Evolutionary conservation across 257 asterid genomes (phyloP).

Genomic region (Prunella vulgaris): DNA sequence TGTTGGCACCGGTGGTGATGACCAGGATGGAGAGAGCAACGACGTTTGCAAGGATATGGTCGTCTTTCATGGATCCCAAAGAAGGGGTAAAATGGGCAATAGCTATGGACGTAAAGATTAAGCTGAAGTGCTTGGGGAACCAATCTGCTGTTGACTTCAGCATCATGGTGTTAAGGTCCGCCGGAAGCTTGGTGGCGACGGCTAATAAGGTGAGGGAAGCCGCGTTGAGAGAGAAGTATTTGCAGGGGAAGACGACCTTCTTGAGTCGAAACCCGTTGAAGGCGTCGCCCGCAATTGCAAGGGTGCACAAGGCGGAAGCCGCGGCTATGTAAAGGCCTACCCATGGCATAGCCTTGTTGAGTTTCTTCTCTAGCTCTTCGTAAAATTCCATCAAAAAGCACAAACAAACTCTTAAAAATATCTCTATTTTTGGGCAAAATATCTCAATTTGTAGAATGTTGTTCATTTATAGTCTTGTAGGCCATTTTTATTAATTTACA

Average conservation of each 20-base stretch:
- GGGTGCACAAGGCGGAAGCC: not conserved
- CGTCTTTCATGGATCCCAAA: not conserved
- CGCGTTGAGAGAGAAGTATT: not conserved
- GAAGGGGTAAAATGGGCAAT: not conserved
- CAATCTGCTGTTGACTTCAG: not conserved
- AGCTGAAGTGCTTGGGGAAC: not conserved
- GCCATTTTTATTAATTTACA: no score
- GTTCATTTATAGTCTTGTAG: no score
- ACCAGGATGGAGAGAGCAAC: conserved; percentile 11
- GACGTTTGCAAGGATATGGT: not conserved
- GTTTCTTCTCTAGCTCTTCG: not conserved
- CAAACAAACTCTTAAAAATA: no score
- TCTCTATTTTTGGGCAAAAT: no score
- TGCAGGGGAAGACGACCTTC: not conserved
- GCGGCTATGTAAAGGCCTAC: not conserved
- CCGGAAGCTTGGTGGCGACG: not conserved
- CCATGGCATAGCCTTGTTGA: not conserved
- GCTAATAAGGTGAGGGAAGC: not conserved
- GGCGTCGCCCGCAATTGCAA: not conserved
- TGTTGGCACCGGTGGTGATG: conserved; percentile 1
- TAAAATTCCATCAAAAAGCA: no score
- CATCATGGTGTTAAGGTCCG: not conserved
- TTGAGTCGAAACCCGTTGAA: not conserved
- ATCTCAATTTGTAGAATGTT: no score
- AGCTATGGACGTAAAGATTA: not conserved